phyloP scores from a whole-genome alignment of 495 filamentous ascomycete genomes.

The Penicillium coprophilum region DNA sequence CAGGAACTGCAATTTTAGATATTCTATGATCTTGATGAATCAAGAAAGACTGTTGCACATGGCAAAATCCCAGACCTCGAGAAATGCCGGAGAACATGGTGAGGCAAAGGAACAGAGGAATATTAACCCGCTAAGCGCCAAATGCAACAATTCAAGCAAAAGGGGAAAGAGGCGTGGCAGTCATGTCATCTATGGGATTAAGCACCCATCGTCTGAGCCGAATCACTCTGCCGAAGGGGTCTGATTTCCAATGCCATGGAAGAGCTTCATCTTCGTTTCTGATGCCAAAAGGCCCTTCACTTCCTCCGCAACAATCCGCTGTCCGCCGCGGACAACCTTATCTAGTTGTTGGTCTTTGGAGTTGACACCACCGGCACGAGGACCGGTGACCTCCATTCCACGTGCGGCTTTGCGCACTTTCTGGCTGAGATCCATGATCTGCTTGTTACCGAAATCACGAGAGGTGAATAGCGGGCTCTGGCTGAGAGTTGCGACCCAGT shows the following conservation, averaged over 20 bases:
- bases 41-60: neutral
- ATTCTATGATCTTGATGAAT: constrained; percentile 12
- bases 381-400: constrained; percentile 42
- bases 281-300: constrained; percentile 77
- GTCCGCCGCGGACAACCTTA: constrained; percentile 75
- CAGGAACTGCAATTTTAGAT: constrained; percentile 4
- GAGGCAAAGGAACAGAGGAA: constrained; percentile 6
- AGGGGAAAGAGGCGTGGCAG: constrained; percentile 18
- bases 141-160: constrained; percentile 11
- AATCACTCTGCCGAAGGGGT: constrained; percentile 14
- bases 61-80: constrained; percentile 4
- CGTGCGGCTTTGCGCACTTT: constrained; percentile 68
- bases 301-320: constrained; percentile 84
- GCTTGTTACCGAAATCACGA: constrained; percentile 87
- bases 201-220: neutral
- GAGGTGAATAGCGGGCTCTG: constrained; percentile 90
- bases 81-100: constrained; percentile 3
- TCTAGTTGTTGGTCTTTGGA: constrained; percentile 65
- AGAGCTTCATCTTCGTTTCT: constrained; percentile 82
- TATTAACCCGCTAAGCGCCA: constrained; percentile 19
- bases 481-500: constrained; percentile 98
- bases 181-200: constrained; percentile 20
- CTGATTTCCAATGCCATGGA: constrained; percentile 60
- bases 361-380: constrained; percentile 28
- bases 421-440: constrained; percentile 81